Percentiles rank a stretch among this genome's conserved stretches.
Evolutionary conservation across 768 basidiomycete species (phyloP).

Genomic region (Lactarius evosmus): DNA sequence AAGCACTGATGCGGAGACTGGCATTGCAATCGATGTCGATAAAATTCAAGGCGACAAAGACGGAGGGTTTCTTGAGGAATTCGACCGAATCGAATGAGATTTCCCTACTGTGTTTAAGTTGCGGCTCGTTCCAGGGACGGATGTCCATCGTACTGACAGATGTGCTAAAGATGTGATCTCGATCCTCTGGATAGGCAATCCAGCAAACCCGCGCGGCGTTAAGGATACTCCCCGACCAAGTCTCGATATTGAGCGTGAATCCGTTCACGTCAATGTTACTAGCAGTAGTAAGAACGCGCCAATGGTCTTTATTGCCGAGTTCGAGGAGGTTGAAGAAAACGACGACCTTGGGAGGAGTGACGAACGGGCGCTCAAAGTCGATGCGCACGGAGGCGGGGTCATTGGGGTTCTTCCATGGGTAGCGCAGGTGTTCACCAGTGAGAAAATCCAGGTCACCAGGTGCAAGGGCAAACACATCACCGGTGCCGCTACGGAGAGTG

Average conservation of each 20-base stretch:
- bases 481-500: background rate
- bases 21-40: background rate
- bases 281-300: background rate
- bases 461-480: background rate
- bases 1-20: background rate
- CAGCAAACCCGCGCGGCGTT: background rate
- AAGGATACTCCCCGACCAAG: background rate
- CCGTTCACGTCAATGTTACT: background rate
- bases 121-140: background rate
- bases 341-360: constrained; percentile 1
- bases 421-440: background rate
- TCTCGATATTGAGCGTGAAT: constrained; percentile 1
- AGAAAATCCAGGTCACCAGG: background rate
- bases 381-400: background rate
- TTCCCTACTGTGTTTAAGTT: background rate
- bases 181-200: constrained; percentile 1
- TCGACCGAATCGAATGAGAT: background rate
- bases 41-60: background rate
- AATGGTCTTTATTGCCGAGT: background rate
- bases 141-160: background rate
- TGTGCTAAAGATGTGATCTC: background rate
- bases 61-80: background rate
- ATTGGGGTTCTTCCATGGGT: background rate
- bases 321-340: background rate
- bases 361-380: background rate